Evolutionary conservation across 202 grass and related monocot species (phyloP), one percentile per base, ranked within the genome.

Genomic region (Schoenoplectus triqueter): DNA sequence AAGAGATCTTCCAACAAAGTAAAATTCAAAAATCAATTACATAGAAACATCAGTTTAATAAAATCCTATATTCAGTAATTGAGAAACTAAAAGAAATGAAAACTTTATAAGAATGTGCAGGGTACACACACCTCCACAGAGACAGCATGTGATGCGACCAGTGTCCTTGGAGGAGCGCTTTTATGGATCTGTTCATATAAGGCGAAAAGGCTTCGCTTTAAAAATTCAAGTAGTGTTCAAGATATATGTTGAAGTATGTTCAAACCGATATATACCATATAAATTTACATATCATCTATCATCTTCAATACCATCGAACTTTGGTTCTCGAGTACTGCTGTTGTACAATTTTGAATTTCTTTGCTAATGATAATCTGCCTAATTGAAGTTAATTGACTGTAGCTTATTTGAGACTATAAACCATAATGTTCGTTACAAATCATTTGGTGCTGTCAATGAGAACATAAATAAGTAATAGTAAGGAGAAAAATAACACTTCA

Each of bases 91-190:
- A 68, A 76, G 50, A 31, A 31, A 31, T 31, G 6, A 51, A 76
- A 55, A 55, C 1, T 76, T 50, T 52, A 76, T 55, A 51, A 55
- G 10, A 22, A 47, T 76, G 72, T 20, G 3, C 15, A 54, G 14
- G 6, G 47, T 5, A 55, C 52, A 11, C 19, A 10, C 13, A 76
- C 72, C 72, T 76, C 48, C 31, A 21, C 0, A 10, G 72, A 0
- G 1, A 47, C 44, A 76, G 54, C 48, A 76, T n/a, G 47, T 19
- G 48, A 52, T 51, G 72, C 47, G 46, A 76, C 72, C 45, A 14
- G 72, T 76, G 72, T 76, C 72, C 45, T 55, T 76, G n/a, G 44
- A 55, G 72, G 8, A 55, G 47, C 4, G 9, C 39, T 42, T 68
- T 41, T 42, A 44, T 42, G 22, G 66, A 42, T 42, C 66, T 68